Conservation (phyloP, 345 rosid genomes). For the Iberis pinnata region DNA sequence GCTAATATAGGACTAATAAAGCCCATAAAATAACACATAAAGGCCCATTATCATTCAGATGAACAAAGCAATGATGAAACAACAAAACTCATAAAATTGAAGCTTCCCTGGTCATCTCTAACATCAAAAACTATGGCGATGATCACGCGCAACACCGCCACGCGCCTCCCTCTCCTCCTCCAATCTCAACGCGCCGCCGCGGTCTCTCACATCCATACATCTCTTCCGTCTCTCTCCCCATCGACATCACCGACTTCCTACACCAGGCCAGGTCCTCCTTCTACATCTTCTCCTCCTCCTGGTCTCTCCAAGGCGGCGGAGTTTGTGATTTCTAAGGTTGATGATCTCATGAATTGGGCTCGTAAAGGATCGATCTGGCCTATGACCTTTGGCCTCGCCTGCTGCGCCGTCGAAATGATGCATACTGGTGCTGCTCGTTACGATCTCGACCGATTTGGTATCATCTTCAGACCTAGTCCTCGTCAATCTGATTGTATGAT, state of each 20-base stretch:
- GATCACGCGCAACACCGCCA: conserved; percentile 50
- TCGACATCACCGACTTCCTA: conserved; percentile 54
- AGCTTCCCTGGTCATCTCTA: not conserved
- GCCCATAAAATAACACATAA: not conserved
- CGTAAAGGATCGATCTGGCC: conserved; percentile 99
- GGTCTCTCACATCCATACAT: conserved; percentile 45
- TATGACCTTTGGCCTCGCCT: conserved; percentile 96
- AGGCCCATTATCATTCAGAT: conserved; percentile 7
- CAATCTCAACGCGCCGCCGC: conserved; percentile 42
- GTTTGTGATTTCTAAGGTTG: conserved; percentile 87
- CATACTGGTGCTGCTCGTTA: conserved; percentile 96
- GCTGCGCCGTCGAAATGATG: conserved; percentile 99
- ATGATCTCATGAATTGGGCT: conserved; percentile 88
- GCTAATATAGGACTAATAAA: not conserved
- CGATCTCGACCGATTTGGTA: conserved; percentile 92
- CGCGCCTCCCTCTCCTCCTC: conserved; percentile 60
- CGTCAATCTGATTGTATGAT: conserved; percentile 98
- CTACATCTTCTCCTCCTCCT: conserved; percentile 40
- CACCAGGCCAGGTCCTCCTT: conserved; percentile 51
- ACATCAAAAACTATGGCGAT: conserved; percentile 36
- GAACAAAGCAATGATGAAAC: not conserved
- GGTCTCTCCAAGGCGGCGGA: conserved; percentile 85
- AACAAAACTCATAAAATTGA: not conserved
- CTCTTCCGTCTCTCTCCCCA: conserved; percentile 39
- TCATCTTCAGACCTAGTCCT: conserved; percentile 95